Conservation (phyloP, 163 green algal genomes). For the Chlorella variabilis region DNA sequence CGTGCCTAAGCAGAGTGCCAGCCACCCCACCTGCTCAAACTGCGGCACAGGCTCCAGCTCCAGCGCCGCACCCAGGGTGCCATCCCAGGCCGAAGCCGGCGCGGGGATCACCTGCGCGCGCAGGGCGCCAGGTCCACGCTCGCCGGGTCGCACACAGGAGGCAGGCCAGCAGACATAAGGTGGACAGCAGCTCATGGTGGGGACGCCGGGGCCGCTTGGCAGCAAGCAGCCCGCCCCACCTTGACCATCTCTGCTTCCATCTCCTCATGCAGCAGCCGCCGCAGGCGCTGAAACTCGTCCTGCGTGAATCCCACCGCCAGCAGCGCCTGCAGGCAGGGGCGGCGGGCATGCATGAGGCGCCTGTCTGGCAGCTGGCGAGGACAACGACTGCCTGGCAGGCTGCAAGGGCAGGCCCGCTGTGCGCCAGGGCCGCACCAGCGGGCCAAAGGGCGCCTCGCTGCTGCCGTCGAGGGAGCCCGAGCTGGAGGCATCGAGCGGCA, state of each 20-base stretch:
- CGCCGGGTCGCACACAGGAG: too few relatives aligned
- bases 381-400: too few relatives aligned
- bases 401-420: too few relatives aligned
- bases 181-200: too few relatives aligned
- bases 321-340: conserved; percentile 53
- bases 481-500: conserved; percentile 35
- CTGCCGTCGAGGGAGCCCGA: conserved; percentile 44
- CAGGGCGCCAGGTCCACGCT: too few relatives aligned
- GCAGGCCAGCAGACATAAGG: too few relatives aligned
- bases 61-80: conserved; percentile 29
- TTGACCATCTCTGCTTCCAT: conserved; percentile 79
- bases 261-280: conserved; percentile 59
- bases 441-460: conserved; percentile 48
- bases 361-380: too few relatives aligned
- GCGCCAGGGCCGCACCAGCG: conserved; percentile 27
- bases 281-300: conserved; percentile 65
- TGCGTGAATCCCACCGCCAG: conserved; percentile 64
- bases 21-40: conserved; percentile 12
- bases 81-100: background rate
- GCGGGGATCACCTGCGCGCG: conserved; percentile 2
- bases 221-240: too few relatives aligned
- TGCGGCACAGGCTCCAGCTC: background rate
- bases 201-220: too few relatives aligned
- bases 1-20: background rate
- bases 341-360: too few relatives aligned